Evolutionary conservation across 768 basidiomycete genomes (phyloP).

Genomic region (Leccinum truebloodii): DNA sequence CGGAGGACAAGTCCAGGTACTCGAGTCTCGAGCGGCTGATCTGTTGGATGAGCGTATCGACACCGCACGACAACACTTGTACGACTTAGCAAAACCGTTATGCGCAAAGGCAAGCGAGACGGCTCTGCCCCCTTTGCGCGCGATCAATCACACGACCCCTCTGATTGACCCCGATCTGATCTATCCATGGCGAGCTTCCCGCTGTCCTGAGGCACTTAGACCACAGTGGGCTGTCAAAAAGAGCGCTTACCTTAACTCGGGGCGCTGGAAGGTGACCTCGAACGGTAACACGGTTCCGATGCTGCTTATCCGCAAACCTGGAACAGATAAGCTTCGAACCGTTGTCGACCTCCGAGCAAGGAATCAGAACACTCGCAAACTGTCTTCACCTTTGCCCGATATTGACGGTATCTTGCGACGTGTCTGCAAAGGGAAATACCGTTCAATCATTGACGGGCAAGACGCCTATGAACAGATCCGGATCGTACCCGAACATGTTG

Average conservation of each 20-base stretch:
- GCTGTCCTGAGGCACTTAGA: not conserved
- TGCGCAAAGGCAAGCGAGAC: not conserved
- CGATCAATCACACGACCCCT: not conserved
- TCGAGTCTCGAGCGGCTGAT: not conserved
- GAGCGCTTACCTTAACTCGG: not conserved
- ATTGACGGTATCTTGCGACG: constrained; percentile 18
- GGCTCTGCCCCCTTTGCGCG: not conserved
- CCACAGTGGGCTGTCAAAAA: constrained; percentile 7
- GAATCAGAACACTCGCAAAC: constrained; percentile 23
- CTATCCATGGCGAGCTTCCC: not conserved
- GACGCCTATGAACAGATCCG: constrained; percentile 27
- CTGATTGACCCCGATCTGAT: not conserved
- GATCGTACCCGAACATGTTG: constrained; percentile 9
- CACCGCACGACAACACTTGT: constrained; percentile 7
- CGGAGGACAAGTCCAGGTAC: not conserved
- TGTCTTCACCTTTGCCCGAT: constrained; percentile 17
- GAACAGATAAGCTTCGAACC: not conserved
- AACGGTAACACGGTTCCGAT: not conserved
- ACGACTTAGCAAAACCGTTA: not conserved
- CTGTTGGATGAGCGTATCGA: not conserved
- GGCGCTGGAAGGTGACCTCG: not conserved
- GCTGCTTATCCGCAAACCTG: constrained; percentile 8
- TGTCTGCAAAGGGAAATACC: not conserved
- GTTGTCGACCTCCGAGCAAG: constrained; percentile 12
- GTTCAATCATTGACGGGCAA: constrained; percentile 14